Evolutionary conservation across 1,139 yeast genomes (phyloP).

Genomic region (Diutina rugosa): DNA sequence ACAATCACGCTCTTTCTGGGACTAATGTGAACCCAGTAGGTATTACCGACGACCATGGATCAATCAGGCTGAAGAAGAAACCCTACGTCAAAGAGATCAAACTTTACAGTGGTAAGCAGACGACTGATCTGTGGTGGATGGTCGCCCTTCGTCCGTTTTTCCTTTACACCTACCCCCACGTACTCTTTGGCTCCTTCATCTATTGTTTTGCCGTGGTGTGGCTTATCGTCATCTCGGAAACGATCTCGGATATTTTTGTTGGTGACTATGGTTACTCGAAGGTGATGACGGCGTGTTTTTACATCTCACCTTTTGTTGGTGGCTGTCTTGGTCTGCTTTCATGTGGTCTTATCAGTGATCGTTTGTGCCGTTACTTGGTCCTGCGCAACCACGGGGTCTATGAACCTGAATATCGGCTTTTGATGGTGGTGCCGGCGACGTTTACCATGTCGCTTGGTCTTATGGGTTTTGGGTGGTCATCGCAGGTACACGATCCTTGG

Average conservation of each 20-base stretch:
- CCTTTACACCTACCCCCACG: constrained; percentile 37
- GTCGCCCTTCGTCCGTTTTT: constrained; percentile 44
- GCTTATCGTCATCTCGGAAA: constrained; percentile 50
- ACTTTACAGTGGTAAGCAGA: constrained; percentile 28
- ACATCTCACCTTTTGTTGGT: constrained; percentile 45
- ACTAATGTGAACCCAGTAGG: neutral
- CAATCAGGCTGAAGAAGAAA: neutral
- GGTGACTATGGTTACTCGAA: constrained; percentile 30
- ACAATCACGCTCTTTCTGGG: constrained; percentile 4
- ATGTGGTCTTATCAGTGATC: constrained; percentile 40
- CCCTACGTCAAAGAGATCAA: neutral
- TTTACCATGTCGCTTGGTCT: constrained; percentile 35
- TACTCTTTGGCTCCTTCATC: constrained; percentile 38
- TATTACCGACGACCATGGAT: neutral
- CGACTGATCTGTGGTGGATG: constrained; percentile 44
- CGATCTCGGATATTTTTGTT: constrained; percentile 37
- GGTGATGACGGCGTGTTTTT: constrained; percentile 42
- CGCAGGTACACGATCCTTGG: constrained; percentile 37
- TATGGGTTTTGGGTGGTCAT: constrained; percentile 54
- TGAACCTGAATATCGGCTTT: constrained; percentile 49
- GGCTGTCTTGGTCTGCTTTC: constrained; percentile 44
- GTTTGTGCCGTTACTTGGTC: constrained; percentile 24
- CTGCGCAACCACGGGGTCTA: constrained; percentile 37
- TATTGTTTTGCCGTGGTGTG: constrained; percentile 51
- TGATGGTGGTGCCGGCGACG: constrained; percentile 41